A percentile compares a stretch with the other conserved stretches of the same genome.
Conservation (phyloP, 129 eudicot genomes). For the Ambrosia trifida region DNA sequence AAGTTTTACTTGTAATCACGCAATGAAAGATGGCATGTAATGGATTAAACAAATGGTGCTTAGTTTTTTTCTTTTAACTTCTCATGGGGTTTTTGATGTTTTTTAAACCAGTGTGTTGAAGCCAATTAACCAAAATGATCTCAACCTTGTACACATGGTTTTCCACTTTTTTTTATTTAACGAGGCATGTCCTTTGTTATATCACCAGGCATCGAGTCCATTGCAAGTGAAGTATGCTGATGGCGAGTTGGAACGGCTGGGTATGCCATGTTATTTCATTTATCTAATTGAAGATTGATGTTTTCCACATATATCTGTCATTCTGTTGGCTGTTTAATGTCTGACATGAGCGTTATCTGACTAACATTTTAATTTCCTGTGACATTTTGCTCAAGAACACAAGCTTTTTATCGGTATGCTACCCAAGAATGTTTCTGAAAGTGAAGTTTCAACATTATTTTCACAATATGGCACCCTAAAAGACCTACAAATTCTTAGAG, state of each 20-base stretch:
- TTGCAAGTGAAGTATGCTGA: constrained; percentile 99
- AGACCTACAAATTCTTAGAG: constrained; percentile 91
- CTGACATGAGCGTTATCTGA: constrained; percentile 16
- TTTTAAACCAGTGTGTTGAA: constrained; percentile 14
- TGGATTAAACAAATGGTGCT: background rate
- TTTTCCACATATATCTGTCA: constrained; percentile 9
- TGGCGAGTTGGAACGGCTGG: constrained; percentile 98
- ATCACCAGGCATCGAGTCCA: constrained; percentile 92
- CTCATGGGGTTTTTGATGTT: constrained; percentile 9
- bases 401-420: constrained; percentile 98
- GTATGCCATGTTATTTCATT: constrained; percentile 39
- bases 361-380: constrained; percentile 3
- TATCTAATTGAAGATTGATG: constrained; percentile 8
- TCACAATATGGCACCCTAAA: constrained; percentile 79
- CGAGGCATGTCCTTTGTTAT: constrained; percentile 36
- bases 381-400: constrained; percentile 59
- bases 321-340: background rate
- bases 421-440: constrained; percentile 88
- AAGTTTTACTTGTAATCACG: background rate
- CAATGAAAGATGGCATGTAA: constrained; percentile 11
- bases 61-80: background rate
- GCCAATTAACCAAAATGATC: background rate
- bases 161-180: constrained; percentile 25
- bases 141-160: constrained; percentile 25
- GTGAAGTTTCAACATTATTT: constrained; percentile 83